Base-by-base conservation (phyloP, 768 basidiomycete genomes). In the Boletales sp. region DNA sequence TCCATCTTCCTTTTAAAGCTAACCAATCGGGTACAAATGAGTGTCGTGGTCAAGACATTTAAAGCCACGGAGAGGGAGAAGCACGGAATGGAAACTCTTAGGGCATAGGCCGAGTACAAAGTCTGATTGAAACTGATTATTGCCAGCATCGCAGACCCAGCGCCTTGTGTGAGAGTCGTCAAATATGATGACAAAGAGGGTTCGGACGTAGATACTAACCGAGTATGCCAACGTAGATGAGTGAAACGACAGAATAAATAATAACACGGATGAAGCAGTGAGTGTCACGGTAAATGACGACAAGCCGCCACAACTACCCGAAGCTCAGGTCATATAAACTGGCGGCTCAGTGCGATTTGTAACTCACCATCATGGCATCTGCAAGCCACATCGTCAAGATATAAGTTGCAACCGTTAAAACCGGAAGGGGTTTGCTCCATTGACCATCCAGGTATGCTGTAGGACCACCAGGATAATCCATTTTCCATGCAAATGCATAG, bases 401-500 rank as follows among this genome's bases (percentile, higher is more conserved):
- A n/a, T 21, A 43, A 4, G 48, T 15, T 10, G 27, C 14, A n/a
- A 0, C n/a, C 2, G 35, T 21, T 5, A 49, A 24, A 0, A 35
- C 9, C n/a, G 48, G 35, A 30, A 49, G 7, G 8, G 40, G 35
- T 18, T 42, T 27, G 35, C 30, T 49, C 48, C 48, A 49, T 21
- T 14, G 3, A 5, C 8, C 7, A 32, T 18, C 39, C 39, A 40
- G 1, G 21, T 43, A 37, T 8, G 29, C 27, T 9, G 2, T 10
- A 11, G 41, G 48, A 15, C 41, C 48, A 30, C 48, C 48, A n/a
- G 48, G 35, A 19, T 49, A 49, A 34, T 49, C 27, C 35, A 43
- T 30, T 31, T 43, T 9, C 48, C 48, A 49, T 4, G 35, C 29
- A 37, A 18, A 49, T 9, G 48, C 40, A n/a, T 49, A 43, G 9